Conservation (phyloP, 768 basidiomycete species). For the Auriscalpium vulgare region DNA sequence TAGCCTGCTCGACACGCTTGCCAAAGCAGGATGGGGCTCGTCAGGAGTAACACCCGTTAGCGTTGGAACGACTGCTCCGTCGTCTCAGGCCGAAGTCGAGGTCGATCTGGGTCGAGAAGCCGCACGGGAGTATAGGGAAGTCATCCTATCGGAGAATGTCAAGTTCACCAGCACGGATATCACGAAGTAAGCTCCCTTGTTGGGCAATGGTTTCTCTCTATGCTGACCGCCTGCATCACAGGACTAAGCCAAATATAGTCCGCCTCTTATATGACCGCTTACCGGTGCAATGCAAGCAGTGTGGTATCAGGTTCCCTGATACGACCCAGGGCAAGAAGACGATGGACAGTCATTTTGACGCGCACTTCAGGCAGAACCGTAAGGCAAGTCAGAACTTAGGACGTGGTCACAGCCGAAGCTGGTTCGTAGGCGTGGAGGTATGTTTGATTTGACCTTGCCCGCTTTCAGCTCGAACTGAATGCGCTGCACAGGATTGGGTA, state of each 20-base stretch:
- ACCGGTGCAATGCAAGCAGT: slow-evolving; percentile 86
- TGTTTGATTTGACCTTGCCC: slow-evolving; percentile 19
- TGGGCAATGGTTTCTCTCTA: too few species aligned
- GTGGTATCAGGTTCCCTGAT: slow-evolving; percentile 81
- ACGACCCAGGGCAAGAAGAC: slow-evolving; percentile 60
- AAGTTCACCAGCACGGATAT: slow-evolving; percentile 64
- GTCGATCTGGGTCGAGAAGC: slow-evolving; percentile 39
- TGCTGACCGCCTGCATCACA: slow-evolving; percentile 18
- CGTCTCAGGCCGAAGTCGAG: slow-evolving; percentile 25
- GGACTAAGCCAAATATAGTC: slow-evolving; percentile 52
- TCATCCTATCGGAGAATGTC: slow-evolving; percentile 53
- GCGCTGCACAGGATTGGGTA: slow-evolving; percentile 71
- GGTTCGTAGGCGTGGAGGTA: slow-evolving; percentile 83
- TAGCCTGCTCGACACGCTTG: slow-evolving; percentile 55
- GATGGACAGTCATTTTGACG: slow-evolving; percentile 86
- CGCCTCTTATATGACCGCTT: slow-evolving; percentile 70
- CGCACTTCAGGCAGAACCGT: slow-evolving; percentile 92
- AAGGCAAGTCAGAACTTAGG: slow-evolving; percentile 72
- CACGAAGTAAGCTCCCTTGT: slow-evolving; percentile 41
- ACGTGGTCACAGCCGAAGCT: slow-evolving; percentile 82
- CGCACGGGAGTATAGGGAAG: slow-evolving; percentile 49
- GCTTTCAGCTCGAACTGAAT: not conserved
- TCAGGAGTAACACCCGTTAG: slow-evolving; percentile 43
- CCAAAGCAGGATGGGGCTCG: slow-evolving; percentile 75
- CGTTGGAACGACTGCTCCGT: slow-evolving; percentile 31